phyloP scores from a whole-genome alignment of 352 stramenopile species.

The Phytophthora pini region DNA sequence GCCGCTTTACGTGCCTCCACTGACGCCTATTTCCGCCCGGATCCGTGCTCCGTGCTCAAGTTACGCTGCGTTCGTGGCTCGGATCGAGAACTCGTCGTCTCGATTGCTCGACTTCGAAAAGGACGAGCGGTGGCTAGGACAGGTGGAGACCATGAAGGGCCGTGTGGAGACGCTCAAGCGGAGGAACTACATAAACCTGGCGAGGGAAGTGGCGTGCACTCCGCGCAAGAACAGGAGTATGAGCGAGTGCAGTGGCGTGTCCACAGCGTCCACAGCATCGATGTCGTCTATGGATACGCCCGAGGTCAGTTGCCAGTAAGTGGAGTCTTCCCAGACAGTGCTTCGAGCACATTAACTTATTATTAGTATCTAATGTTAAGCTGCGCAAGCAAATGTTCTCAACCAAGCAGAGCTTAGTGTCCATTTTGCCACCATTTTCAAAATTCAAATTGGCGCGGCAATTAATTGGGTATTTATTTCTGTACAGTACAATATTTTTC shows the following conservation, averaged over 20 bases:
- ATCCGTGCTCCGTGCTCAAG: constrained; percentile 28
- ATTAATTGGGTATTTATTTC: neutral
- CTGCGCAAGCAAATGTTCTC: constrained; percentile 32
- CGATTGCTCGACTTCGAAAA: constrained; percentile 44
- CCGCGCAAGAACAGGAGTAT: constrained; percentile 38
- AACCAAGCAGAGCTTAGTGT: neutral
- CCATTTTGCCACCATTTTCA: neutral
- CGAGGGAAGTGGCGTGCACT: constrained; percentile 24
- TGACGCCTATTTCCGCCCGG: constrained; percentile 28
- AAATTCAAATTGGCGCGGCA: constrained; percentile 2
- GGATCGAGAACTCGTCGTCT: constrained; percentile 40
- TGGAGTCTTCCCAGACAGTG: neutral
- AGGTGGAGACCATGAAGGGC: constrained; percentile 39
- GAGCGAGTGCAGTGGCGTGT: constrained; percentile 44
- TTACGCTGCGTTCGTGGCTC: constrained; percentile 39
- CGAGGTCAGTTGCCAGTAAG: constrained; percentile 34
- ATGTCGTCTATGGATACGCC: constrained; percentile 39
- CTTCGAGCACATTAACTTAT: constrained; percentile 39
- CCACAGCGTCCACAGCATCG: constrained; percentile 39
- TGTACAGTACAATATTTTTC: neutral
- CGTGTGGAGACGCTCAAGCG: constrained; percentile 41
- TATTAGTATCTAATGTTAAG: constrained; percentile 38
- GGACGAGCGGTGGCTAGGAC: constrained; percentile 39
- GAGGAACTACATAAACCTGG: constrained; percentile 29
- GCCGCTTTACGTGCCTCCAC: constrained; percentile 21